A percentile compares a stretch with the other conserved stretches of the same genome.
phyloP scores from a whole-genome alignment of 139 green algal genomes.

The Tetraselmis striata region DNA sequence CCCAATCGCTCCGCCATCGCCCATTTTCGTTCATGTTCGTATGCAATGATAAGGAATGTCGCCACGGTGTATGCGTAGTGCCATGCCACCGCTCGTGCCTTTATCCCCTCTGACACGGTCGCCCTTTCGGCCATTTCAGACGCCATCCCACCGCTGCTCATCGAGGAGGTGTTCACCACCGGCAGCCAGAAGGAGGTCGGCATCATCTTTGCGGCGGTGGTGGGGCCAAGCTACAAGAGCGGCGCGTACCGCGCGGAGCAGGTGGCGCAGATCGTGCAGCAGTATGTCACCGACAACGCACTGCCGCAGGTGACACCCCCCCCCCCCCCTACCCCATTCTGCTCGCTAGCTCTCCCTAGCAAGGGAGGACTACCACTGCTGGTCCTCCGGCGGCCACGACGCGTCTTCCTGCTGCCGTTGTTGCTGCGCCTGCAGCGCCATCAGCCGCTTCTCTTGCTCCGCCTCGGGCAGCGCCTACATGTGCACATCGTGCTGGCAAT shows the following conservation, averaged over 20 bases:
- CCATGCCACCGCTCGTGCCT: neutral
- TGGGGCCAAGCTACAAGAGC: neutral
- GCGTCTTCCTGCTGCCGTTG: conserved; percentile 43
- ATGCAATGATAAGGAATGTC: too few species aligned
- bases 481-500: neutral
- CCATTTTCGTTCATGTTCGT: too few species aligned
- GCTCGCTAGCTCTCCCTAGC: neutral
- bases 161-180: conserved; percentile 43
- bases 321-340: neutral
- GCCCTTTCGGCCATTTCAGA: neutral
- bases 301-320: neutral
- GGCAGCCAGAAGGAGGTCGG: conserved; percentile 17
- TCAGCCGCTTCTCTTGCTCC: conserved; percentile 42
- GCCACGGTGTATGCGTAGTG: too few species aligned
- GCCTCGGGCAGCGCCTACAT: conserved; percentile 13
- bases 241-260: neutral
- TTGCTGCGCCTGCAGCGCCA: conserved; percentile 62
- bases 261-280: neutral
- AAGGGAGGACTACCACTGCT: neutral
- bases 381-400: too few species aligned
- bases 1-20: too few species aligned
- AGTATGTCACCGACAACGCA: neutral
- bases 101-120: too few species aligned
- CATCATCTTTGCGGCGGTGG: conserved; percentile 12
- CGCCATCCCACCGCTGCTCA: neutral